Evolutionary conservation across 768 basidiomycete species (phyloP).

Genomic region (Amanita phalloides): DNA sequence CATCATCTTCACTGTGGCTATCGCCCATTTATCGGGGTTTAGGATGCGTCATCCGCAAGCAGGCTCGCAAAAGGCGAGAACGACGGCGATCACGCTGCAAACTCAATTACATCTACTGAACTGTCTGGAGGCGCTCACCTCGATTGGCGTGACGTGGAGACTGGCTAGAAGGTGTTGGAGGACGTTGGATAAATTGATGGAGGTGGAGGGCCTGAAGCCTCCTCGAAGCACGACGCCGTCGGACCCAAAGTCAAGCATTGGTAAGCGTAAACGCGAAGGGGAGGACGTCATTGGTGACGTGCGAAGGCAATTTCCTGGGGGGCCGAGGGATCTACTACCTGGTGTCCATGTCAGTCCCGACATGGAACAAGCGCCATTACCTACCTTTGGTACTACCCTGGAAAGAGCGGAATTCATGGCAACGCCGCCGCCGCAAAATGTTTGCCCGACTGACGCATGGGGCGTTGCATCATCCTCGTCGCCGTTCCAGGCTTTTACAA

Average conservation of each 20-base stretch:
- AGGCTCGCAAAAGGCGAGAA: background rate
- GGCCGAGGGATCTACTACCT: background rate
- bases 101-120: slow-evolving; percentile 18
- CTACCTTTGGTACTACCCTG: background rate
- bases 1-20: slow-evolving; percentile 13
- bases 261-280: slow-evolving; percentile 13
- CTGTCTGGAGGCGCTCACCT: slow-evolving; percentile 18
- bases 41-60: slow-evolving; percentile 9
- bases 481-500: background rate
- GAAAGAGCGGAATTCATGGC: background rate
- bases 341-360: background rate
- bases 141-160: slow-evolving; percentile 18
- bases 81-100: slow-evolving; percentile 12
- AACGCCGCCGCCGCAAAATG: background rate
- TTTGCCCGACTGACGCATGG: background rate
- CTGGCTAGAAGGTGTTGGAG: slow-evolving; percentile 16
- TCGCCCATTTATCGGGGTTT: slow-evolving; percentile 11
- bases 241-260: background rate
- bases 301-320: background rate
- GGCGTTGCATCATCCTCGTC: background rate
- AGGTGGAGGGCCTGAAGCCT: slow-evolving; percentile 12
- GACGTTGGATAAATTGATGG: slow-evolving; percentile 17
- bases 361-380: background rate
- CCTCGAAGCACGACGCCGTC: background rate
- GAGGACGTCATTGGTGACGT: background rate